Percentiles rank a stretch among this genome's conserved stretches.
Conservation (phyloP, 139 green algal genomes). For the Tetradesmus obliquus region DNA sequence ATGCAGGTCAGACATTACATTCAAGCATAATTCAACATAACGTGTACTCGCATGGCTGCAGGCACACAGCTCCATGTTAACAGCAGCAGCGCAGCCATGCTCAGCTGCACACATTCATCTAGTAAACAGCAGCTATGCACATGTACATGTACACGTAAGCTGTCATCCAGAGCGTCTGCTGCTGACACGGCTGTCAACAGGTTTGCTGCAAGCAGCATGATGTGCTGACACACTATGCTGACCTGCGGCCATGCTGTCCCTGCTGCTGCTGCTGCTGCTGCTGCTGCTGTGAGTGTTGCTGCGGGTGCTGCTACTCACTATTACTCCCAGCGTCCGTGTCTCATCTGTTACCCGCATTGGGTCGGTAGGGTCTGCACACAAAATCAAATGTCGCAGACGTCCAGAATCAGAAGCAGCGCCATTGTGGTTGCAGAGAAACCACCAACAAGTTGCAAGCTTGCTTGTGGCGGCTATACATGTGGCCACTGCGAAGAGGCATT, state of each 20-base stretch:
- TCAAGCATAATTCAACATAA: too few relatives aligned
- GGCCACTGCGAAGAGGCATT: background rate
- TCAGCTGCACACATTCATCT: too few relatives aligned
- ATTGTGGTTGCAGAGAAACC: background rate
- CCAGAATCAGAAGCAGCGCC: background rate
- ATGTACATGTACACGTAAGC: too few relatives aligned
- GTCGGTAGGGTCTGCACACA: conserved; percentile 87
- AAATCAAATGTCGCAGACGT: too few relatives aligned
- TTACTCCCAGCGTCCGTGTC: conserved; percentile 83
- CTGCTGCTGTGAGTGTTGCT: background rate
- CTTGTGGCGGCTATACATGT: background rate
- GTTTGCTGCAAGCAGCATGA: too few relatives aligned
- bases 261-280: background rate
- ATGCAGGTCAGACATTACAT: too few relatives aligned
- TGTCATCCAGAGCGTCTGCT: too few relatives aligned
- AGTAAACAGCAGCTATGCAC: too few relatives aligned
- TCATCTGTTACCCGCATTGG: conserved; percentile 85
- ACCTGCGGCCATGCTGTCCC: background rate
- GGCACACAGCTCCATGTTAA: background rate
- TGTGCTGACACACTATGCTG: too few relatives aligned
- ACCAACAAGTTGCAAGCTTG: background rate
- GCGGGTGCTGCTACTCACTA: conserved; percentile 65
- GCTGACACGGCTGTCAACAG: too few relatives aligned
- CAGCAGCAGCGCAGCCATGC: background rate
- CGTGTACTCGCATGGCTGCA: too few relatives aligned